These are phyloP conservation scores for Dipodascus geniculatus DNA, from an alignment of 805 yeast genomes.

Conservation along the genomic window DNA sequence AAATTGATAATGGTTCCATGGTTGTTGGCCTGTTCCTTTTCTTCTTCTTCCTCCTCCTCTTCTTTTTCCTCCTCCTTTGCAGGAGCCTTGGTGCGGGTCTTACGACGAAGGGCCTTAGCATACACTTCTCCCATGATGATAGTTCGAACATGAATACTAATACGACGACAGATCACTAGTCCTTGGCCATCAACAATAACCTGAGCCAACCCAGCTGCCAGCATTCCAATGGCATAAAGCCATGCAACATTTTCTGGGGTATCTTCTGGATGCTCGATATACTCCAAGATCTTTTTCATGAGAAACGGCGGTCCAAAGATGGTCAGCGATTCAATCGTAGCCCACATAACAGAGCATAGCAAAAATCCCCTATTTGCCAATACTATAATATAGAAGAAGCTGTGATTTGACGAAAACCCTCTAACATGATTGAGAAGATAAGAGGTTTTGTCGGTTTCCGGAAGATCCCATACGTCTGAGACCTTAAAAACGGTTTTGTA, in stretches of 20 bases:
- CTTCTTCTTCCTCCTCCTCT: constrained; percentile 14
- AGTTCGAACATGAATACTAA: constrained; percentile 83
- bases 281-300: constrained; percentile 69
- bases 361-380: neutral
- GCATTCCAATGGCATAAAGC: constrained; percentile 72
- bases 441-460: constrained; percentile 69
- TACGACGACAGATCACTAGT: constrained; percentile 78
- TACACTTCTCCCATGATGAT: constrained; percentile 85
- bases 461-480: constrained; percentile 75
- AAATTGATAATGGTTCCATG: constrained; percentile 88
- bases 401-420: constrained; percentile 39
- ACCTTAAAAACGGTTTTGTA: constrained; percentile 41
- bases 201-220: constrained; percentile 45
- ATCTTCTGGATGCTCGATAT: constrained; percentile 57
- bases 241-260: constrained; percentile 68
- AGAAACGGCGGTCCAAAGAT: constrained; percentile 71
- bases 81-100: constrained; percentile 32
- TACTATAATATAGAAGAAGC: constrained; percentile 22
- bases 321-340: constrained; percentile 52
- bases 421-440: constrained; percentile 37
- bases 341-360: constrained; percentile 33
- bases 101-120: constrained; percentile 82
- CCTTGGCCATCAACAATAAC: constrained; percentile 65
- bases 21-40: constrained; percentile 30
- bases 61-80: constrained; percentile 11